Conservation (phyloP, 352 stramenopile genomes). For the Globisporangium apiculatum region DNA sequence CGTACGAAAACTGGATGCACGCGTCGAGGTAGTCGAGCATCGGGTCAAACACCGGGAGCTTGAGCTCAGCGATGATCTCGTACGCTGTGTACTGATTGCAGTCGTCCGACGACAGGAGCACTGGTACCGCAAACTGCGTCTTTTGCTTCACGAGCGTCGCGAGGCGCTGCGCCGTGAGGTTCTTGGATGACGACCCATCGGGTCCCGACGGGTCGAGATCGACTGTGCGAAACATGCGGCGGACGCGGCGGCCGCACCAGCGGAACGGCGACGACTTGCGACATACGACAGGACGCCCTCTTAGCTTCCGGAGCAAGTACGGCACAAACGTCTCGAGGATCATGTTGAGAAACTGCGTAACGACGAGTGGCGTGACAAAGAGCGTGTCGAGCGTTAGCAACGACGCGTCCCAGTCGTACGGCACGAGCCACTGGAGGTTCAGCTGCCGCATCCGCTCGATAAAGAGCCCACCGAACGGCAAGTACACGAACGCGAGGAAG, state of each 20-base stretch:
- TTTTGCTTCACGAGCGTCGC: conserved; percentile 59
- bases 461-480: conserved; percentile 76
- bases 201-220: not conserved
- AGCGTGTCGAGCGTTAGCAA: conserved; percentile 79
- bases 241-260: conserved; percentile 43
- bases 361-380: conserved; percentile 84
- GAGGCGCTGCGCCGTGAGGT: conserved; percentile 61
- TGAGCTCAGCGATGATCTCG: conserved; percentile 80
- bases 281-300: conserved; percentile 57
- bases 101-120: conserved; percentile 70
- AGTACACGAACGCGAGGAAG: conserved; percentile 87
- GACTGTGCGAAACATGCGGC: conserved; percentile 21
- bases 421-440: conserved; percentile 44
- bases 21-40: too few species aligned
- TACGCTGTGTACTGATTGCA: conserved; percentile 84
- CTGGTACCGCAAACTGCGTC: conserved; percentile 58
- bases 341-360: conserved; percentile 87
- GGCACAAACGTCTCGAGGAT: conserved; percentile 82
- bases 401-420: conserved; percentile 66
- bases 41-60: too few species aligned
- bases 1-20: too few species aligned
- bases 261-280: conserved; percentile 52
- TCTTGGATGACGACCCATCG: conserved; percentile 15
- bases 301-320: conserved; percentile 74
- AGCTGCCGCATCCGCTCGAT: conserved; percentile 43